Evolutionary conservation across 352 stramenopile genomes (phyloP).

Genomic region (Phytophthora sp.): DNA sequence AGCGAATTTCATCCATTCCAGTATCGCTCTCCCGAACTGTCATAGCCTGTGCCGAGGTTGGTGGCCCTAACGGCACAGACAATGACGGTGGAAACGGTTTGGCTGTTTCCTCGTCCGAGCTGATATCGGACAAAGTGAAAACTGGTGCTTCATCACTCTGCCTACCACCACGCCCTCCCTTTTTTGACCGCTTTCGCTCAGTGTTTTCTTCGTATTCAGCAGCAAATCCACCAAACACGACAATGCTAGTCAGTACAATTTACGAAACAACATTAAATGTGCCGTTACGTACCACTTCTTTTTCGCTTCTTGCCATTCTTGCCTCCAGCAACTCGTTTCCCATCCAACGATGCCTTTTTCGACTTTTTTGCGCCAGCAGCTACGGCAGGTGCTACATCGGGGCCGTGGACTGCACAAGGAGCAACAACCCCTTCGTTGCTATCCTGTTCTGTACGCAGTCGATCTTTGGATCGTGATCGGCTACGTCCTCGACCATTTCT

Average conservation of each 20-base stretch:
- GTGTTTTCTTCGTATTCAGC: slow-evolving; percentile 20
- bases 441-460: slow-evolving; percentile 9
- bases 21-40: slow-evolving; percentile 12
- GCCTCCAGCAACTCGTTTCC: slow-evolving; percentile 11
- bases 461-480: slow-evolving; percentile 36
- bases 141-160: slow-evolving; percentile 11
- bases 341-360: slow-evolving; percentile 9
- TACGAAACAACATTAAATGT: not conserved
- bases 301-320: slow-evolving; percentile 38
- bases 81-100: slow-evolving; percentile 36
- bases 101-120: slow-evolving; percentile 38
- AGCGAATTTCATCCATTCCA: slow-evolving; percentile 14
- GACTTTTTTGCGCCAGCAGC: slow-evolving; percentile 12
- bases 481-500: slow-evolving; percentile 29
- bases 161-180: slow-evolving; percentile 11
- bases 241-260: slow-evolving; percentile 5
- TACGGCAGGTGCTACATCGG: not conserved
- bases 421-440: slow-evolving; percentile 1
- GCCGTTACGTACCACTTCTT: slow-evolving; percentile 33
- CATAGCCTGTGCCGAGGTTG: slow-evolving; percentile 6
- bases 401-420: not conserved
- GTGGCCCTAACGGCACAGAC: slow-evolving; percentile 18
- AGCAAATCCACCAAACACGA: not conserved
- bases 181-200: slow-evolving; percentile 21
- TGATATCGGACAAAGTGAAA: slow-evolving; percentile 46